Percentiles rank a stretch among this genome's conserved stretches.
phyloP scores from a whole-genome alignment of 495 filamentous ascomycete species.

The Friedmanniomyces endolithicus region DNA sequence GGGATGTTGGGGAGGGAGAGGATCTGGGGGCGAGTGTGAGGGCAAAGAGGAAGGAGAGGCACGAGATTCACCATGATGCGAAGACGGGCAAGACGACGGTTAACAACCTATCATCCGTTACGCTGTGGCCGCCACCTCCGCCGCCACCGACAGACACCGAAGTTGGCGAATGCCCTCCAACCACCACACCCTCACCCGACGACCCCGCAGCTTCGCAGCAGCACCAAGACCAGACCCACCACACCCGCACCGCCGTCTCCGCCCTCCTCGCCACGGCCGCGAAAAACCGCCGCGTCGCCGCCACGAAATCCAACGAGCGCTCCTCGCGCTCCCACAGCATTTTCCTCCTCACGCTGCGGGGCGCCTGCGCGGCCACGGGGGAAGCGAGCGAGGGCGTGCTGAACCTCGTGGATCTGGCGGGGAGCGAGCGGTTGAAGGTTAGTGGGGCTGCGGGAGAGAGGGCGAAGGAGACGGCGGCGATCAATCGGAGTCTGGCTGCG shows the following conservation, averaged over 20 bases:
- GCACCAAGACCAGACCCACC: neutral
- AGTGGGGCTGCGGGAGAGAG: constrained; percentile 71
- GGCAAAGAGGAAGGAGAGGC: constrained; percentile 53
- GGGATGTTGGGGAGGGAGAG: constrained; percentile 17
- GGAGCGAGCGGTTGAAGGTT: constrained; percentile 81
- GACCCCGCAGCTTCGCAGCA: neutral
- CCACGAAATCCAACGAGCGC: constrained; percentile 90
- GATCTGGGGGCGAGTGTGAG: constrained; percentile 8
- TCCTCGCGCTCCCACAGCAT: constrained; percentile 91
- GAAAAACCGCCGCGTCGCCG: constrained; percentile 78
- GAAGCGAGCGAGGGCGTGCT: constrained; percentile 84
- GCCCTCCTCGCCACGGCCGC: constrained; percentile 53
- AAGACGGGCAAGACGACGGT: constrained; percentile 70
- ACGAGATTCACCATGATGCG: constrained; percentile 83
- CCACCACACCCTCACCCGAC: neutral
- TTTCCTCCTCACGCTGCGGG: constrained; percentile 83
- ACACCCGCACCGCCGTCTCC: constrained; percentile 11
- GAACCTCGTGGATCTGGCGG: constrained; percentile 91
- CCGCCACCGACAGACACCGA: constrained; percentile 1
- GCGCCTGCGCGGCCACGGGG: constrained; percentile 66
- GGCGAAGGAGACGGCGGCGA: constrained; percentile 89
- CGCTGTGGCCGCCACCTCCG: constrained; percentile 33
- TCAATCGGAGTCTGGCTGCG: constrained; percentile 86
- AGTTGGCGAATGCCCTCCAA: constrained; percentile 2
- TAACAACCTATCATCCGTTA: constrained; percentile 67